Evolutionary conservation across 805 yeast genomes (phyloP), one percentile per base, ranked within the genome.

Genomic region (Ogataea chonburiensis): DNA sequence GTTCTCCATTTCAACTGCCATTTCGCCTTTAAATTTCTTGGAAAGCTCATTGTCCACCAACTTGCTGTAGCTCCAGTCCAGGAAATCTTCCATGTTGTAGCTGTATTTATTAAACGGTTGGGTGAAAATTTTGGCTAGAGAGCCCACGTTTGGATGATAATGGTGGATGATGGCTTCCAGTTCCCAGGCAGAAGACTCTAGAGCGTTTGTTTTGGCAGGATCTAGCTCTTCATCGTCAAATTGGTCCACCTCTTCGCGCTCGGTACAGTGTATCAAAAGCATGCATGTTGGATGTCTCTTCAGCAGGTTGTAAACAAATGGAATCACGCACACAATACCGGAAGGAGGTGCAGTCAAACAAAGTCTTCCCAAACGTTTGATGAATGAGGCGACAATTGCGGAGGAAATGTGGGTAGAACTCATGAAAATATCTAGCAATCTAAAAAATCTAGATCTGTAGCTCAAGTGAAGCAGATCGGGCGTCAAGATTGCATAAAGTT

Each of bases 241-340:
- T 4, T 95, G 83, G 56, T 93, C 98, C 6, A 30, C 37, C 47
- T 63, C 69, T 3, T 68, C 75, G 18, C 34, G 34, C 3, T 56
- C 56, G 1, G 73, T 52, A 28, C 71, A 68, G 53, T 93, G 98
- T 26, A 91, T 70, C 73, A 91, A 67, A 16, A 82, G 67, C 95
- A 89, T 91, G 68, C 97, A 89, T 5, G 89, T 78, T 28, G 97
- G 97, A 62, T 93, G 98, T 51, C 86, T 78, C 57, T 86, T 91
- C 52, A 93, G 61, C 45, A 88, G 71, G 59, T 91, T 91, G 65
- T 91, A 91, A 9, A 88, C 72, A 58, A 93, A 87, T n/a, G 98
- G 98, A 14, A 91, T 73, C 10, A 86, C 72, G 2, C 86, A 77
- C 12, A 91, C 94, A 24, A 86, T 78, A 3, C 96, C 96, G 2